A percentile compares a stretch with the other conserved stretches of the same genome.
These are phyloP conservation scores for Colletotrichum horii DNA, from an alignment of 2,329 filamentous ascomycete genomes.

Conservation along the genomic window DNA sequence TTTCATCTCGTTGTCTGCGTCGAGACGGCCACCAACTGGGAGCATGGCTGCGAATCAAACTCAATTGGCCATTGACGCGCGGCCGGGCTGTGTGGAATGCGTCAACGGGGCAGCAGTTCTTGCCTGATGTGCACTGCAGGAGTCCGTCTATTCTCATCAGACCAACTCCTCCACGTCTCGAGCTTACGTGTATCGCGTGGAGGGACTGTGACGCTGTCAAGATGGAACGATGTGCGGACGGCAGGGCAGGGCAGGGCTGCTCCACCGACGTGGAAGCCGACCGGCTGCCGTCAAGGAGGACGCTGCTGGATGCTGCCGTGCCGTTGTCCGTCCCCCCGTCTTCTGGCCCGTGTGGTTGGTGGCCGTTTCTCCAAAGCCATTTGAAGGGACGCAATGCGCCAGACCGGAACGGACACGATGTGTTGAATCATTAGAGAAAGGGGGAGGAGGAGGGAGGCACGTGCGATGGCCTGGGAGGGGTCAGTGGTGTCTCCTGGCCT, in stretches of 20 bases:
- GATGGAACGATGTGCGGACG: neutral
- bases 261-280: neutral
- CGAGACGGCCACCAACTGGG: neutral
- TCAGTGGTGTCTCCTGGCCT: neutral
- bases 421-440: neutral
- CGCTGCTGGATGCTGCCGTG: neutral
- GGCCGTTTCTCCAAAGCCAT: neutral
- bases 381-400: neutral
- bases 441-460: neutral
- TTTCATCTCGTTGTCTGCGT: neutral
- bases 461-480: neutral
- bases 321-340: neutral
- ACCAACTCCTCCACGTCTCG: neutral
- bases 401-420: neutral
- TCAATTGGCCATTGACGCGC: constrained; percentile 13
- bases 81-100: neutral
- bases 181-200: neutral
- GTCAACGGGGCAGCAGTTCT: neutral
- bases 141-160: neutral
- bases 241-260: neutral
- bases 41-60: constrained; percentile 12
- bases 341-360: neutral
- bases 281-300: neutral
- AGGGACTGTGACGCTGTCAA: neutral
- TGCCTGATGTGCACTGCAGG: neutral